A percentile compares a stretch with the other conserved stretches of the same genome.
phyloP scores from a whole-genome alignment of 2,329 filamentous ascomycete species.

The Hymenoscyphus albidus region DNA sequence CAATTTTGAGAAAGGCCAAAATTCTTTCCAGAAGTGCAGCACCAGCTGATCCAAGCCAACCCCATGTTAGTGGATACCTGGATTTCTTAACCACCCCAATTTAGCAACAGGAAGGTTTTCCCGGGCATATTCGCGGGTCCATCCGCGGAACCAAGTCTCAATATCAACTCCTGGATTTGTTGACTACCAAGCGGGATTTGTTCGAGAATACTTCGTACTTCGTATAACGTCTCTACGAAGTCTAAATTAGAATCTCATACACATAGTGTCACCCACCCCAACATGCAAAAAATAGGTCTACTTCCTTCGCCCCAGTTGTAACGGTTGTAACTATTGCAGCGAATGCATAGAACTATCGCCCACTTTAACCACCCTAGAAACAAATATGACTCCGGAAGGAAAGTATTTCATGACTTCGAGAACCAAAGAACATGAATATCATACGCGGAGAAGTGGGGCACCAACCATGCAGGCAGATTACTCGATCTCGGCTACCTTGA shows the following conservation, averaged over 20 bases:
- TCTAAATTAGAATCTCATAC: neutral
- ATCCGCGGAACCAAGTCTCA: neutral
- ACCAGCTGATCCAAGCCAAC: neutral
- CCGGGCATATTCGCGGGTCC: neutral
- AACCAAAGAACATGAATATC: neutral
- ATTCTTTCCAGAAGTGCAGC: neutral
- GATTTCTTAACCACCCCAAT: neutral
- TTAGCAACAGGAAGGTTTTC: neutral
- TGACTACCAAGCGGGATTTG: neutral
- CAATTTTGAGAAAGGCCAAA: neutral
- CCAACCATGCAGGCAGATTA: neutral
- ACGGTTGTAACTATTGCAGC: no score
- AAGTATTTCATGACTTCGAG: neutral
- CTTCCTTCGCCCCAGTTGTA: no score
- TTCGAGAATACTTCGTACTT: neutral
- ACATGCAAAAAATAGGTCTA: no score
- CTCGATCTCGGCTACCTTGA: neutral
- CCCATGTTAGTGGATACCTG: neutral
- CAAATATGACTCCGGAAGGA: no score
- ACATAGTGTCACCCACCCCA: neutral
- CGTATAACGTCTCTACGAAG: no score
- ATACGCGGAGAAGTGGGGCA: slow-evolving; percentile 4
- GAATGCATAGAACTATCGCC: no score
- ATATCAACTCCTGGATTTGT: neutral
- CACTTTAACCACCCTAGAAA: no score